Base-by-base conservation (phyloP, 345 rosid species). In the Eucalyptus grandis region DNA sequence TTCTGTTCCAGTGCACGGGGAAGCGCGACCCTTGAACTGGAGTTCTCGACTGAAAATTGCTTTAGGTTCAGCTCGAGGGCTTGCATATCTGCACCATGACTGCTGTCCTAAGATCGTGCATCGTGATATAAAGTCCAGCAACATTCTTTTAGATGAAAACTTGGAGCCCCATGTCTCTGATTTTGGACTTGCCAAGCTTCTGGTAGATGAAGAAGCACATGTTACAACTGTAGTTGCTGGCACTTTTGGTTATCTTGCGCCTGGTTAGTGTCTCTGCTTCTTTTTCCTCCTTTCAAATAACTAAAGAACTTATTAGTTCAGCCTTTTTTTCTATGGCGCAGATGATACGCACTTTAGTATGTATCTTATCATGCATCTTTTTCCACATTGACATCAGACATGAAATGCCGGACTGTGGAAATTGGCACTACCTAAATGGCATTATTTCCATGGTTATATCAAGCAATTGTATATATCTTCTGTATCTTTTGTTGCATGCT, bases 221-320 rank as follows among this genome's bases (percentile, higher is more conserved):
- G 95, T 98, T 69, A 98, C 99, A 24, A 98, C 99, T 17, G 98
- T 97, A 49, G 99, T 98, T 87, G 99, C 99, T 62, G 99, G 99
- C 92, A 97, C 99, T 87, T 97, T 97, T 88, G 99, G 99, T 91
- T 98, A 98, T 93, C 93, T 98, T 87, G 99, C 99, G 56, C 99
- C 99, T 89, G 99, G 99, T 97, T 86, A n/a, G 90, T 53, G 83
- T 86, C 72, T 51, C 43, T 83, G 43, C 47, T 54, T 58, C 26
- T 9, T 44, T 72, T 89, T 58, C 51, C 80, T 87, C 87, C 51
- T 30, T 43, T 37, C 87, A 17, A 3, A 77, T 40, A 77, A 43
- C 85, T 11, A 40, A 21, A 37, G 85, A 77, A 77, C 83, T 77
- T 77, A 77, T 21, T 77, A 40, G 30, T 77, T 43, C 0, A 26